Evolutionary conservation across 1,284 basidiomycete genomes (phyloP), one percentile per base, ranked within the genome.

Genomic region (Vanrija humicola): DNA sequence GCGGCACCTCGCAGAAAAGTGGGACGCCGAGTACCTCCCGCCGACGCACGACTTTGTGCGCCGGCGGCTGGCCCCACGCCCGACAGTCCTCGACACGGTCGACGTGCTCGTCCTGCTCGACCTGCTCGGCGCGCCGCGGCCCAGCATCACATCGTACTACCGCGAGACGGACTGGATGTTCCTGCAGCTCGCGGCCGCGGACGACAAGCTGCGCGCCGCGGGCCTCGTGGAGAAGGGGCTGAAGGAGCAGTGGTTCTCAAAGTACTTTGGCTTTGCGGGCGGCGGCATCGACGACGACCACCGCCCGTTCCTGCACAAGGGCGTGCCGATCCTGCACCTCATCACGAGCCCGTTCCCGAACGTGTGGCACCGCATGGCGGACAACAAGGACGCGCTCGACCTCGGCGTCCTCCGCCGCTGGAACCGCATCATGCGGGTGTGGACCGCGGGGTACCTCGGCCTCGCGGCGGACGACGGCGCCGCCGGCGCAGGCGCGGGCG

Each of bases 151-250:
- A 38, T 89, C 87, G 8, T 94, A 85, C 64, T 97, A 85, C 75
- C 75, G 84, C n/a, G 85, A 90, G 56, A 98, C 94, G 0, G 89
- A 86, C 6, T 97, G 94, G 94, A 78, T 97, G 44, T 93, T 89
- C 70, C 86, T 89, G 70, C 80, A 82, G 3, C 79, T 97, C 69
- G 77, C 78, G 4, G 82, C 81, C 34, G 83, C 82, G 16, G 93
- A 98, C 71, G 70, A 75, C 28, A 79, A 87, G 23, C 76, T 94
- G 23, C 57, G 68, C 4, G 61, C 61, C 46, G 58, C 48, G 2
- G 66, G 66, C 1, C 44, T 72, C 19, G 68, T 71, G 1, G 59
- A 69, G 46, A 34, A 14, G 10, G 59, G 59, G n/a, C 65, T 64
- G 25, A 53, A 48, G 18, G 62, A 61, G 19, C 47, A 63, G 46